Evolutionary conservation across 345 rosid species (phyloP).

Genomic region (Eucalyptus microcorys): DNA sequence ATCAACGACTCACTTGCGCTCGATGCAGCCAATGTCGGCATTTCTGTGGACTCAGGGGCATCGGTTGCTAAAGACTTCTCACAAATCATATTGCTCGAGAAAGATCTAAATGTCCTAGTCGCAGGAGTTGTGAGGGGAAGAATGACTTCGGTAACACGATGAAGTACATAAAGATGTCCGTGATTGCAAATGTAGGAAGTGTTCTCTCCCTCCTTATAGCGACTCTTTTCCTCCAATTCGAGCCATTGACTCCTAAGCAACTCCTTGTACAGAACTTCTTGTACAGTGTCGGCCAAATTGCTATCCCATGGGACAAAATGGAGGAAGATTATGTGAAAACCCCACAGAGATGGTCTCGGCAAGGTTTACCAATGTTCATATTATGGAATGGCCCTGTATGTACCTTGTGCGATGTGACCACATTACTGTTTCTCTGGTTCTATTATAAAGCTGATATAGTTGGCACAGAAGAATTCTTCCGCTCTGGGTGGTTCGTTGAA

Average conservation of each 20-base stretch:
- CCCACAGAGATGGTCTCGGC: slow-evolving; percentile 38
- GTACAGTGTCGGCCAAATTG: slow-evolving; percentile 46
- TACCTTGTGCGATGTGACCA: slow-evolving; percentile 31
- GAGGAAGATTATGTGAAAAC: slow-evolving; percentile 44
- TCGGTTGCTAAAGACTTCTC: slow-evolving; percentile 62
- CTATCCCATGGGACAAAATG: slow-evolving; percentile 68
- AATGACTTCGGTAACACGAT: slow-evolving; percentile 53
- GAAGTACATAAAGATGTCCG: slow-evolving; percentile 65
- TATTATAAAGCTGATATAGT: slow-evolving; percentile 2
- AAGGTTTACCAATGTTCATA: slow-evolving; percentile 39
- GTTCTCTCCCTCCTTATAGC: slow-evolving; percentile 45
- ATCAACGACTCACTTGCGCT: slow-evolving; percentile 57
- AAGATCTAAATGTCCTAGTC: slow-evolving; percentile 57
- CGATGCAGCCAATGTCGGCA: slow-evolving; percentile 56
- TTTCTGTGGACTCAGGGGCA: slow-evolving; percentile 61
- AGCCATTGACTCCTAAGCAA: slow-evolving; percentile 54
- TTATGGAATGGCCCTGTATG: slow-evolving; percentile 57
- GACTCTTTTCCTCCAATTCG: slow-evolving; percentile 32
- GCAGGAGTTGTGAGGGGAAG: slow-evolving; percentile 64
- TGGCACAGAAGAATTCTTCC: slow-evolving; percentile 6
- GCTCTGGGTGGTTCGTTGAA: slow-evolving; percentile 50
- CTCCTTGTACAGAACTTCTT: slow-evolving; percentile 54
- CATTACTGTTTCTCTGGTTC: slow-evolving; percentile 28
- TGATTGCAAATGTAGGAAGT: slow-evolving; percentile 53
- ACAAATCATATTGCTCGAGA: slow-evolving; percentile 60